Evolutionary conservation across 2,329 filamentous ascomycete species (phyloP), one percentile per base, ranked within the genome.

Genomic region (Penicillium paneum): DNA sequence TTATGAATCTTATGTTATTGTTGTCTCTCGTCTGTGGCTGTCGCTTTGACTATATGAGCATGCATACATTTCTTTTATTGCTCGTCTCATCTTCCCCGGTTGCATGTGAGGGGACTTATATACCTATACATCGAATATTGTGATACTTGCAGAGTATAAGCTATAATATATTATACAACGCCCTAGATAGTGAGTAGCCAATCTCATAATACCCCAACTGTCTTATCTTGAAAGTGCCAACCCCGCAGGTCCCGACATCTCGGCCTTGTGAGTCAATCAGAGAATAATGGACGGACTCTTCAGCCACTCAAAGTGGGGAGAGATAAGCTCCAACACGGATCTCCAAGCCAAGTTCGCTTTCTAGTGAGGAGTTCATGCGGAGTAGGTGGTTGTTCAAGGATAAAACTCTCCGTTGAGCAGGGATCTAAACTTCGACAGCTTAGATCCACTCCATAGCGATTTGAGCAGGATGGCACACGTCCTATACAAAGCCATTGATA

Each of bases 301-400:
- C 48, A 45, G 48, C 49, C 49, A 47, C 15, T 49, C 41, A 55
- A 51, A 53, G 34, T 48, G 41, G 48, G 50, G 57, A 52, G 39
- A 32, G 50, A 57, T 43, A 45, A 54, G 40, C 49, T 29, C 39
- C 32, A 32, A 19, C 7, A 24, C n/a, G 1, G 32, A 26, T 49
- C 42, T 21, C 45, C 38, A 38, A 21, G 28, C 32, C 12, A 3
- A 32, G 13, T 44, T 36, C 8, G 12, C 36, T 26, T 24, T 35
- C 35, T 42, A 24, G 38, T 47, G 54, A 32, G 45, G 55, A 53
- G 52, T 43, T 21, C 28, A 47, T 58, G 57, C 55, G 55, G 55
- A 58, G 52, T 49, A 49, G 29, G 13, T 24, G 17, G 24, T 43
- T 15, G 13, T 19, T 43, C 15, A 11, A 10, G 28, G 19, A 42